Base-by-base conservation (phyloP, 345 rosid species). In the Ceriops tagal region DNA sequence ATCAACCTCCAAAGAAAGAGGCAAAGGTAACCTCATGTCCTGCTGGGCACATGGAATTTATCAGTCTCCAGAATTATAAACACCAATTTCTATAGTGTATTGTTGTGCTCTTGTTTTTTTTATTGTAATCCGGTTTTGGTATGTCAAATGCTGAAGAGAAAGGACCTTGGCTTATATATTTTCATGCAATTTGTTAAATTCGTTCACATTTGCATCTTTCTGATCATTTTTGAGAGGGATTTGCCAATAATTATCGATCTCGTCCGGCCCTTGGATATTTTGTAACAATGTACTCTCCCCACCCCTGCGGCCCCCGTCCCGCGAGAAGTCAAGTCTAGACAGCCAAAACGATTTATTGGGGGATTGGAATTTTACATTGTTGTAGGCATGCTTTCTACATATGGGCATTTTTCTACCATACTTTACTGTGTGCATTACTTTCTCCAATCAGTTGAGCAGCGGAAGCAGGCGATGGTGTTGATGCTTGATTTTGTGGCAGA, bases 51-150 rank as follows among this genome's bases (percentile, higher is more conserved):
- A 63, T 16, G 59, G 18, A 59, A 69, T 20, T 70, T 19, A 66
- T 57, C 13, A 22, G 47, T 66, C 71, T 43, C 34, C 32, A 43
- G 81, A 60, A 63, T 56, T 61, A 10, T 70, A 61, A 30, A 47
- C 58, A 5, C 68, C 73, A 56, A 65, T 64, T 70, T 72, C 47
- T 47, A 47, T 58, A 57, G 65, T 75, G 76, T 76, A 73, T 61
- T 73, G 26, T 71, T 73, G 71, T 71, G 64, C 69, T 61, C 68
- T 66, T 49, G 57, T 20, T 43, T 24, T 78, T 61, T 20, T 43
- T 43, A 61, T 58, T 71, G 60, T 30, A 73, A 39, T 78, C 69
- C 58, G 72, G 71, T 74, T 74, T 77, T 79, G 77, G 61, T 53
- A 37, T 78, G 64, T 65, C 22, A n/a, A 63, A 52, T 73, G 55